Evolutionary conservation across 495 filamentous ascomycete genomes (phyloP).

Genomic region (Xylona heveae): DNA sequence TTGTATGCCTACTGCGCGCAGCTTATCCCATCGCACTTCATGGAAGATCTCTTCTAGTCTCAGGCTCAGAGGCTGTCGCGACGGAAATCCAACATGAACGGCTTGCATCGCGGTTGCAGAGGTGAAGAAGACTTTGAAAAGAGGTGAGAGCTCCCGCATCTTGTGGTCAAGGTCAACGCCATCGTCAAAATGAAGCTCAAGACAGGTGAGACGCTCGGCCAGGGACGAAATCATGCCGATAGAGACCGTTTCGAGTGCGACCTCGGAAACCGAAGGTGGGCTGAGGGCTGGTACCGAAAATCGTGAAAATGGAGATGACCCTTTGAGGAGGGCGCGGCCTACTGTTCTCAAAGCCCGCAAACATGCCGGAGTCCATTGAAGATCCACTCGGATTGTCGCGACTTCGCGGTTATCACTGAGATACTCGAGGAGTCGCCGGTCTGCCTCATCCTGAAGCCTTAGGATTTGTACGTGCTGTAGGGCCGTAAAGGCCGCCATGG

Average conservation of each 20-base stretch:
- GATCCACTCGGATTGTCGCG: constrained; percentile 11
- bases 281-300: constrained; percentile 46
- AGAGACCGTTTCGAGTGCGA: constrained; percentile 24
- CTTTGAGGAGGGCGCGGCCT: constrained; percentile 30
- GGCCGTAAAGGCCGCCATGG: constrained; percentile 32
- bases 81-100: constrained; percentile 45
- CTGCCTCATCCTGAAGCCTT: constrained; percentile 35
- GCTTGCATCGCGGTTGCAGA: constrained; percentile 36
- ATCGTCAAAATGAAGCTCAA: constrained; percentile 40
- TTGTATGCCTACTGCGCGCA: constrained; percentile 42
- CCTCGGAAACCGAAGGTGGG: constrained; percentile 34
- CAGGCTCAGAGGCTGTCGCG: constrained; percentile 30
- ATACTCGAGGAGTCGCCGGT: constrained; percentile 26
- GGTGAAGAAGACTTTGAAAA: constrained; percentile 33
- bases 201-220: constrained; percentile 31
- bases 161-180: constrained; percentile 27
- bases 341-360: constrained; percentile 37
- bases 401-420: constrained; percentile 13
- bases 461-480: constrained; percentile 47
- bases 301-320: constrained; percentile 29
- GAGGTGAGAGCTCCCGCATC: constrained; percentile 29
- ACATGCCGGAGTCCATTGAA: constrained; percentile 44
- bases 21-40: constrained; percentile 32
- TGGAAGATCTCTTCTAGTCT: constrained; percentile 41
- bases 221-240: constrained; percentile 26